Evolutionary conservation across 73 alveolate species (phyloP).

Genomic region (Urostyla sp.): DNA sequence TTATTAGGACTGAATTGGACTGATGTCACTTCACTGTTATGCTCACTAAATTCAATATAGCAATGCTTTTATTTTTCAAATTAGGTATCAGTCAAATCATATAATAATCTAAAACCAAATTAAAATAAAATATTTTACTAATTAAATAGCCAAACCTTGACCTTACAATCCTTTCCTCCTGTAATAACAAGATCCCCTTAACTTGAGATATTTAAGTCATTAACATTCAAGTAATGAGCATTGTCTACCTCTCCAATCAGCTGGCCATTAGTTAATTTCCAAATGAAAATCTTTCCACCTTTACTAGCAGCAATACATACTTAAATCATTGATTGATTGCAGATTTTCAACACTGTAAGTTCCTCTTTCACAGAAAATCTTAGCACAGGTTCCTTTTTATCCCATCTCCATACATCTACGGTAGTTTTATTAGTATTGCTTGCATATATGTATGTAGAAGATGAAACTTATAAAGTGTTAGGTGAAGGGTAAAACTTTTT

Average conservation of each 20-base stretch:
- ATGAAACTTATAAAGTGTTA: conserved; percentile 30
- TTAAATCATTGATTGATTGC: not conserved
- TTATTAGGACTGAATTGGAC: conserved; percentile 23
- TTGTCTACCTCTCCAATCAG: conserved; percentile 32
- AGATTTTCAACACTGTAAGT: not conserved
- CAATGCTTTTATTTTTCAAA: not conserved
- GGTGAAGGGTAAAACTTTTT: conserved; percentile 29
- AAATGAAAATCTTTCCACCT: conserved; percentile 10
- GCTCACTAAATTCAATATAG: conserved; percentile 42
- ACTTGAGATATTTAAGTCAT: conserved; percentile 1
- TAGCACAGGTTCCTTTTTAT: conserved; percentile 38
- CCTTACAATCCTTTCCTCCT: conserved; percentile 51
- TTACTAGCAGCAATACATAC: conserved; percentile 21
- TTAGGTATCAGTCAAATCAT: not conserved
- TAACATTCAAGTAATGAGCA: conserved; percentile 43
- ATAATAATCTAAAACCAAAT: not conserved
- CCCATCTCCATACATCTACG: conserved; percentile 47
- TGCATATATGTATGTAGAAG: conserved; percentile 2
- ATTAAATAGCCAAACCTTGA: conserved; percentile 41
- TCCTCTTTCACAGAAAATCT: conserved; percentile 50
- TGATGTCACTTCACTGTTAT: conserved; percentile 32
- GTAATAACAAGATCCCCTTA: conserved; percentile 22
- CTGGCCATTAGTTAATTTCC: conserved; percentile 29
- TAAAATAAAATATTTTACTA: not conserved
- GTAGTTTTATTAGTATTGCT: conserved; percentile 32